Evolutionary conservation across 805 yeast species (phyloP).

Genomic region (Candida nitratophila): DNA sequence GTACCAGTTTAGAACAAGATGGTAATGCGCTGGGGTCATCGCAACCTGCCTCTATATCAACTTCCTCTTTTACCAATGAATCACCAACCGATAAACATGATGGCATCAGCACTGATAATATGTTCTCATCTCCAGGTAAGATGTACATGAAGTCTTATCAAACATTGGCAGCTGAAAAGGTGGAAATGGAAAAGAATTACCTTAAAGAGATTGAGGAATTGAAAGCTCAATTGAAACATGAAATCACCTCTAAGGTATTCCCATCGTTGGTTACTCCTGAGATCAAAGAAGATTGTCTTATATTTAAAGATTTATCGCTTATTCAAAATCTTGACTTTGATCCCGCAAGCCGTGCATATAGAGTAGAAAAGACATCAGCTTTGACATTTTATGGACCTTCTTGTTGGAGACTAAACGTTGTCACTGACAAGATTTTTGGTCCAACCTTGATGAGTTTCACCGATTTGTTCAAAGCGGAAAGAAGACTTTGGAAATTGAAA

Average conservation of each 20-base stretch:
- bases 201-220: background rate
- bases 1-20: too few species aligned
- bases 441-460: slow-evolving; percentile 2
- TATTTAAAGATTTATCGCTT: background rate
- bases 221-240: background rate
- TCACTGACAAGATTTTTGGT: slow-evolving; percentile 5
- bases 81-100: too few species aligned
- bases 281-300: background rate
- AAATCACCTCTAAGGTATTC: background rate
- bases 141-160: background rate
- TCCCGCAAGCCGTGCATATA: background rate
- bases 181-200: background rate
- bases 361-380: slow-evolving; percentile 6
- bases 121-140: too few species aligned
- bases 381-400: slow-evolving; percentile 7
- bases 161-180: background rate
- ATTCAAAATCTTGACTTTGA: background rate
- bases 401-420: slow-evolving; percentile 11
- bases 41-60: too few species aligned
- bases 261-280: background rate
- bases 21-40: too few species aligned
- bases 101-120: too few species aligned
- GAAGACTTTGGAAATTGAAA: slow-evolving; percentile 9
- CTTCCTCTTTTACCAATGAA: too few species aligned
- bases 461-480: slow-evolving; percentile 5